Evolutionary conservation across 805 yeast species (phyloP).

Genomic region (Candida morakotiae): DNA sequence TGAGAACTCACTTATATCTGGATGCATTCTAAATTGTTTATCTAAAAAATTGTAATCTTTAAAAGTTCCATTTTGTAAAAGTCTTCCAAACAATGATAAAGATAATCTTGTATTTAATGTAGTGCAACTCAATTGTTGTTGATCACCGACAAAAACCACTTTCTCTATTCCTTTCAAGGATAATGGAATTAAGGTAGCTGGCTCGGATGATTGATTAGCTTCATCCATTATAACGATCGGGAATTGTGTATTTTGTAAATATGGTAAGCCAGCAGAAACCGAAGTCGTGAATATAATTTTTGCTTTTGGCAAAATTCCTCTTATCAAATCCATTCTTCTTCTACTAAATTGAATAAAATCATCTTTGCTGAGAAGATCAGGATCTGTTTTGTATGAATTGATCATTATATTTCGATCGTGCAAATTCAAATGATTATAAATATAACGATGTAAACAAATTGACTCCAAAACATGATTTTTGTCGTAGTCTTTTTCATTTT

Average conservation of each 20-base stretch:
- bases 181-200: constrained; percentile 63
- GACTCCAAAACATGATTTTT: constrained; percentile 50
- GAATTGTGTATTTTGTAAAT: constrained; percentile 48
- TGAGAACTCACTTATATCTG: constrained; percentile 55
- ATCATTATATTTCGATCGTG: too few relatives aligned
- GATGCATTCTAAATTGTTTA: constrained; percentile 67
- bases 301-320: constrained; percentile 49
- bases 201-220: constrained; percentile 72
- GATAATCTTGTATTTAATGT: constrained; percentile 63
- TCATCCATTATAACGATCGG: constrained; percentile 77
- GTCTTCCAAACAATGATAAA: constrained; percentile 64
- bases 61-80: constrained; percentile 56
- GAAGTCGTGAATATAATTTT: constrained; percentile 69
- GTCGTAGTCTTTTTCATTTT: constrained; percentile 58
- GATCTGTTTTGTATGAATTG: too few relatives aligned
- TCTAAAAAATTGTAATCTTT: constrained; percentile 60
- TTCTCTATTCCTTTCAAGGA: constrained; percentile 63
- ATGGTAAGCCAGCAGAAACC: constrained; percentile 65
- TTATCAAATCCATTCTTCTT: background rate
- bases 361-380: too few relatives aligned
- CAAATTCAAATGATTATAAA: too few relatives aligned
- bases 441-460: constrained; percentile 64
- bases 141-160: constrained; percentile 71
- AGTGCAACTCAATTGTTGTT: constrained; percentile 67
- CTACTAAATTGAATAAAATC: constrained; percentile 20